A percentile compares a stretch with the other conserved stretches of the same genome.
Conservation (phyloP, 73 alveolate genomes). For the Paramecium primaurelia region DNA sequence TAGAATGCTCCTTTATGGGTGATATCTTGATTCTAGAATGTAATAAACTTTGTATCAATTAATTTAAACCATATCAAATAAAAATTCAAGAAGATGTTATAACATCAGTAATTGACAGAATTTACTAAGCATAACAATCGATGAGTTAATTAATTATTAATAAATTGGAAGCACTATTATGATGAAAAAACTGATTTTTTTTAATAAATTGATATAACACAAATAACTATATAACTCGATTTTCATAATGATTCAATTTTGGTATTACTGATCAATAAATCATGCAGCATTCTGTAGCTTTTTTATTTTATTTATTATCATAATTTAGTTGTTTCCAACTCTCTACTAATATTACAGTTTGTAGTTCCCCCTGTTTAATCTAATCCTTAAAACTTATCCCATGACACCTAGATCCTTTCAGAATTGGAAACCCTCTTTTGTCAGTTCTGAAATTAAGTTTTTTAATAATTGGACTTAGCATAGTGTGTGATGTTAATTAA, state of each 20-base stretch:
- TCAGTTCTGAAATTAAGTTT: neutral
- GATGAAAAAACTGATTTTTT: constrained; percentile 14
- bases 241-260: neutral
- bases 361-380: neutral
- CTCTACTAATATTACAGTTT: neutral
- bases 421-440: neutral
- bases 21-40: neutral
- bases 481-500: neutral
- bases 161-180: neutral
- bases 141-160: neutral
- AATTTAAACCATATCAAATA: neutral
- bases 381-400: neutral
- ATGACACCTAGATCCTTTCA: neutral
- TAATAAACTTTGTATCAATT: neutral
- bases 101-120: neutral
- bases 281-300: neutral
- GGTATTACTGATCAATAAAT: neutral
- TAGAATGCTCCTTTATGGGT: neutral
- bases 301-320: neutral
- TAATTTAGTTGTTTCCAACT: neutral
- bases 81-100: neutral
- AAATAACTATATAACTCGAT: neutral
- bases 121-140: neutral
- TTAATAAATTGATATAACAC: neutral
- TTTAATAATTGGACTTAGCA: neutral